Base-by-base conservation (phyloP, 2,329 filamentous ascomycete species). In the Cucurbitaria berberidis region DNA sequence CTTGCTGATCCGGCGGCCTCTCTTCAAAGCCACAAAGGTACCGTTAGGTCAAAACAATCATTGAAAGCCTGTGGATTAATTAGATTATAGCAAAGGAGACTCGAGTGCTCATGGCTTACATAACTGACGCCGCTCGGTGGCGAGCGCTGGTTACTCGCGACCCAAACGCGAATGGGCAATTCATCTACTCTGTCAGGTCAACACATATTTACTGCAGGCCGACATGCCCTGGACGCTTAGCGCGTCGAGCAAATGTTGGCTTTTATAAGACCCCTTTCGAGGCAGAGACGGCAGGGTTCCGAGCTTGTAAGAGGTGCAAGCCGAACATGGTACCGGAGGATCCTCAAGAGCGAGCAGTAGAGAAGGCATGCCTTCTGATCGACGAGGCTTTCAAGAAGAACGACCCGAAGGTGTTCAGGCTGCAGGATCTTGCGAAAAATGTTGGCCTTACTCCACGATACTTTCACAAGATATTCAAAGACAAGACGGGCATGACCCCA, bases 191-290 rank as follows among this genome's bases (percentile, higher is more conserved):
- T 16, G 82, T 86, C n/a, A 76, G 77, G 47, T 82, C 81, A 0
- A 86, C 83, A 3, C 77, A 75, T 39, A 83, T 84, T 45, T 88
- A 85, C 72, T 88, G 86, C 67, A 80, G 85, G 1, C 84, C 85
- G 1, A 84, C 80, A 18, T 88, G 86, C 67, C 81, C 82, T 15
- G 80, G 82, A 3, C 81, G 85, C n/a, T 79, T 90, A 13, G 81
- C 83, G 1, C 76, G 80, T 2, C 77, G 83, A n/a, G 78, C 83
- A 10, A 82, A 83, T 18, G 77, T 90, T 27, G 72, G 75, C 27
- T 88, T 86, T 70, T 85, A 80, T 69, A 67, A 78, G 15, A 77
- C 73, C 0, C 64, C 76, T 0, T 54, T 66, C 0, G 75, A 80
- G 26, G 86, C 86, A 1, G 77, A 79, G 59, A 66, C 69, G 10